Evolutionary conservation across 1,284 basidiomycete species (phyloP).

Genomic region (Sporisorium iseilematis-ciliati): DNA sequence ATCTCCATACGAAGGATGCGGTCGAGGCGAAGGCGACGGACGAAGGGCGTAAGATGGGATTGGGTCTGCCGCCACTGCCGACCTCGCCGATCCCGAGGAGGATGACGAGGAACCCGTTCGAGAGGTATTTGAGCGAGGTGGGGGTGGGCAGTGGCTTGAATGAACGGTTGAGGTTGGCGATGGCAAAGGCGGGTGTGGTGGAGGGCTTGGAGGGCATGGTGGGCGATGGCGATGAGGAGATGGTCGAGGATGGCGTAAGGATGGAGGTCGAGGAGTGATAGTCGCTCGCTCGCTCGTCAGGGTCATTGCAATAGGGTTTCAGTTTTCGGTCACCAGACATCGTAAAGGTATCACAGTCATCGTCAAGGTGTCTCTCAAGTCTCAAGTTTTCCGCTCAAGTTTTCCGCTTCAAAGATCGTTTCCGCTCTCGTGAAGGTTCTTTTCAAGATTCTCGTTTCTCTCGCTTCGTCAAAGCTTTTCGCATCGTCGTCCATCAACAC

Average conservation of each 20-base stretch:
- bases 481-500: too few relatives aligned
- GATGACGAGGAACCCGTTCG: slow-evolving; percentile 52
- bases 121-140: slow-evolving; percentile 31
- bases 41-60: slow-evolving; percentile 17
- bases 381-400: background rate
- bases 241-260: background rate
- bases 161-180: slow-evolving; percentile 14
- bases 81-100: slow-evolving; percentile 47
- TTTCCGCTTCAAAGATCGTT: background rate
- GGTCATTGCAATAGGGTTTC: too few relatives aligned
- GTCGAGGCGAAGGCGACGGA: background rate
- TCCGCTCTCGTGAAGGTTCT: too few relatives aligned
- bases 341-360: too few relatives aligned
- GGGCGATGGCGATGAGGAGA: slow-evolving; percentile 11
- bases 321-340: too few relatives aligned
- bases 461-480: too few relatives aligned
- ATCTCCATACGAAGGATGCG: background rate
- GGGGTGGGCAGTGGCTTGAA: slow-evolving; percentile 1
- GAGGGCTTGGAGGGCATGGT: slow-evolving; percentile 8
- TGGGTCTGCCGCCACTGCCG: slow-evolving; percentile 33
- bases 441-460: too few relatives aligned
- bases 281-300: too few relatives aligned
- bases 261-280: slow-evolving; percentile 10
- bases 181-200: background rate
- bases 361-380: background rate